Conservation (phyloP, 306 rosid species). For the Vigna trinervia region DNA sequence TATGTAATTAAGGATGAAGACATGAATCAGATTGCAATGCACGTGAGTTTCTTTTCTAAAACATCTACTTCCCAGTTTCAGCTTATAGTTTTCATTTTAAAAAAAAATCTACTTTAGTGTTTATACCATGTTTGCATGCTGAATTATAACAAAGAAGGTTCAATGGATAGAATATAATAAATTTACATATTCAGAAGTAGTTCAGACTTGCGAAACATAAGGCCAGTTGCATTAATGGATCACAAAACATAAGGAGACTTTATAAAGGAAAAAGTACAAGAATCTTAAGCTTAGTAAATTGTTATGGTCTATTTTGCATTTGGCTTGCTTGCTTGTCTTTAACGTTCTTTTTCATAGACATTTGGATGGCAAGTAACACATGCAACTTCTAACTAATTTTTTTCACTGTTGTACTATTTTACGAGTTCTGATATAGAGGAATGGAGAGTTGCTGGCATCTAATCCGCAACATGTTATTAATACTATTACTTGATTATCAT, state of each 20-base stretch:
- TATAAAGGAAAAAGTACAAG: conserved; percentile 17
- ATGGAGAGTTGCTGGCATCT: conserved; percentile 5
- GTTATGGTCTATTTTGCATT: neutral
- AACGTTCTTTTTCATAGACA: neutral
- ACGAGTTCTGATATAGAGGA: conserved; percentile 23
- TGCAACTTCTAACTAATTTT: conserved; percentile 7
- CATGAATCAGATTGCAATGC: conserved; percentile 73
- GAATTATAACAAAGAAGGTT: conserved; percentile 21
- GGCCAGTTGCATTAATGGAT: conserved; percentile 31
- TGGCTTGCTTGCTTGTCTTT: conserved; percentile 3
- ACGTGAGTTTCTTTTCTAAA: conserved; percentile 56
- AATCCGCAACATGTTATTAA: conserved; percentile 31
- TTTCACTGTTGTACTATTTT: neutral
- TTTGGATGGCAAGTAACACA: conserved; percentile 8
- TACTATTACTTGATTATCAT: conserved; percentile 6
- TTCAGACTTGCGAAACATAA: neutral
- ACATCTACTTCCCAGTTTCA: conserved; percentile 29
- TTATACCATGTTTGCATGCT: conserved; percentile 22
- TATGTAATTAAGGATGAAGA: conserved; percentile 95
- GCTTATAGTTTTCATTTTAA: neutral
- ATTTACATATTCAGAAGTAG: neutral
- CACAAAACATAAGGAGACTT: conserved; percentile 15
- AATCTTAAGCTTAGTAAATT: conserved; percentile 24
- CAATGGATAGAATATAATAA: conserved; percentile 10
- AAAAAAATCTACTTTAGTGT: conserved; percentile 3